Base-by-base conservation (phyloP, 805 yeast genomes). In the Soucietia sequanensis region DNA sequence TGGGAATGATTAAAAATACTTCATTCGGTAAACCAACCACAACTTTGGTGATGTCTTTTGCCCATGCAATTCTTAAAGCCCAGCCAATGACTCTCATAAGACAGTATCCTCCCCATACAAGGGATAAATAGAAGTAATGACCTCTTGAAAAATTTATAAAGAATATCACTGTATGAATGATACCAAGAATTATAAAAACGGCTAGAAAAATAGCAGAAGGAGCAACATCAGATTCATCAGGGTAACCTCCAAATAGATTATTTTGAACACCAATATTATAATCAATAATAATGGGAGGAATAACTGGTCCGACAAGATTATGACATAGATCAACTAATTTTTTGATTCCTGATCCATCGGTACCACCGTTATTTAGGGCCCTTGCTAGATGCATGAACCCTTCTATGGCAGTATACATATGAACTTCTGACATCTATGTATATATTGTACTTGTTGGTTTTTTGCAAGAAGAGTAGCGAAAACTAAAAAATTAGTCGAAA, bases 241-340 rank as follows among this genome's bases (percentile, higher is more conserved):
- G 86, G 48, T 81, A 84, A 6, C 76, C 76, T 7, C 90, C 90
- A 59, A 81, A 81, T 27, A 80, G 54, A 6, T 76, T 60, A 34
- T 63, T 68, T 49, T 78, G 81, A 21, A 52, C 41, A 4, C 50
- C 56, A 25, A 65, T 38, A 9, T 66, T 68, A 33, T 62, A 65
- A 2, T 57, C 51, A 4, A 61, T 37, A 16, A 78, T 47, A 5
- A 46, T 51, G 1, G 30, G 38, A 3, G 84, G 83, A 10, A 76
- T 52, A 0, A 42, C 33, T 3, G 43, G 42, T 1, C 72, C 71
- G 5, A 64, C 37, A 18, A 63, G 37, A 35, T 50, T 51, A 5
- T 36, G 23, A 6, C 50, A 44, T 34, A 61, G 56, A 4, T 70
- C 50, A 9, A 49, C 31, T 6, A 50, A 35, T n/a, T 32, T 22